Conservation (phyloP, 192 early-diverging fungal genomes). For the Globomyces pollinis-pini region DNA sequence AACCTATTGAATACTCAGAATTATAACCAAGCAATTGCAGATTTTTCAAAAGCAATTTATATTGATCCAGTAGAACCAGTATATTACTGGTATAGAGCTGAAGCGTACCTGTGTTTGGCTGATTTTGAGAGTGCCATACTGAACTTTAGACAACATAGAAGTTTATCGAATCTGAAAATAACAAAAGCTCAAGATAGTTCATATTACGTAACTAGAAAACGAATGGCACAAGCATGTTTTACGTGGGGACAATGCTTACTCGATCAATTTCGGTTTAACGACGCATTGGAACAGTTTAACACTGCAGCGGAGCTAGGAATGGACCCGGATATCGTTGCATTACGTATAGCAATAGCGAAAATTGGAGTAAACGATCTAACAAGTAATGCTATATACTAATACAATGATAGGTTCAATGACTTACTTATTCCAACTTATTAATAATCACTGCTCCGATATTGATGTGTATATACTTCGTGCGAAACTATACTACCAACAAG, state of each 20-base stretch:
- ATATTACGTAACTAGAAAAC: background rate
- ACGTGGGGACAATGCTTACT: slow-evolving; percentile 36
- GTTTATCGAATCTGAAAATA: background rate
- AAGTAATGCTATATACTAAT: background rate
- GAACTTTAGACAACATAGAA: slow-evolving; percentile 18
- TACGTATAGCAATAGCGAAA: background rate
- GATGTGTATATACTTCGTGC: slow-evolving; percentile 42
- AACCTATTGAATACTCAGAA: background rate
- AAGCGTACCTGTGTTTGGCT: slow-evolving; percentile 21
- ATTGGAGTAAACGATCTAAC: background rate
- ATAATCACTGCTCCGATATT: background rate
- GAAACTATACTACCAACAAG: slow-evolving; percentile 30
- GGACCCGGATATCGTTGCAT: slow-evolving; percentile 11
- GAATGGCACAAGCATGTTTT: slow-evolving; percentile 7
- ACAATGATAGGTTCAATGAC: background rate
- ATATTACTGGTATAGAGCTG: slow-evolving; percentile 32
- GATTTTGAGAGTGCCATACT: slow-evolving; percentile 34
- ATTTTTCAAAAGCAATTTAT: slow-evolving; percentile 28
- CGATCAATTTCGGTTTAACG: slow-evolving; percentile 35
- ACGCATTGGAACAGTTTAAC: slow-evolving; percentile 27
- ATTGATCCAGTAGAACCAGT: slow-evolving; percentile 29
- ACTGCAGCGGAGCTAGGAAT: slow-evolving; percentile 15
- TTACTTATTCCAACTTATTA: slow-evolving; percentile 5
- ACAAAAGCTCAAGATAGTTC: background rate
- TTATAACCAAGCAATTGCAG: slow-evolving; percentile 20